These are phyloP conservation scores for Obba rivulosa DNA, from an alignment of 768 basidiomycete species.

Conservation along the genomic window DNA sequence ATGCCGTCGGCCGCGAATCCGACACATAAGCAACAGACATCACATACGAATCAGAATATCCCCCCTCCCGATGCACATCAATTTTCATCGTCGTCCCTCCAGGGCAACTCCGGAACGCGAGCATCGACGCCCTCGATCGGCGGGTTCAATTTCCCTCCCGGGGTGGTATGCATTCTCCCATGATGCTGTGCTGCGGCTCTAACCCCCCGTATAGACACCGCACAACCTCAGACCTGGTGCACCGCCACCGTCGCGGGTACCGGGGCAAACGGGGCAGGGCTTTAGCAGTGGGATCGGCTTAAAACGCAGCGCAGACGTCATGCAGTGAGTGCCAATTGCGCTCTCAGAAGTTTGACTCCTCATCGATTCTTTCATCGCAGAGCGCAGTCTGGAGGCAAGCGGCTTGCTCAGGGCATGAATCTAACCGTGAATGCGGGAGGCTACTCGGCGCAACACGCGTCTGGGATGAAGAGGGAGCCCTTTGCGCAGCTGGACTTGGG, in stretches of 20 bases:
- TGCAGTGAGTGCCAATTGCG: constrained; percentile 10
- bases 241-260: neutral
- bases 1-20: neutral
- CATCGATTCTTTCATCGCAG: neutral
- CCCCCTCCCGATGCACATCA: neutral
- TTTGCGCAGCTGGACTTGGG: constrained; percentile 9
- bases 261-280: neutral
- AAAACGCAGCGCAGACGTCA: constrained; percentile 15
- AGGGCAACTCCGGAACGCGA: neutral
- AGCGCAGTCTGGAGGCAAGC: constrained; percentile 1
- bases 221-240: neutral
- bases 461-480: constrained; percentile 10
- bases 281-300: neutral
- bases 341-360: neutral
- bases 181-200: neutral
- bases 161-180: neutral
- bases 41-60: neutral
- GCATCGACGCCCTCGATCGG: constrained; percentile 12
- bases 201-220: neutral
- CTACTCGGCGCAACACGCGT: neutral
- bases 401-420: constrained; percentile 15
- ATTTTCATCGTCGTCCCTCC: neutral
- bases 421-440: constrained; percentile 6
- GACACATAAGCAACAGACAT: neutral
- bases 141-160: constrained; percentile 12